Evolutionary conservation across 1,284 basidiomycete species (phyloP).

Genomic region (Leccinum holopus): DNA sequence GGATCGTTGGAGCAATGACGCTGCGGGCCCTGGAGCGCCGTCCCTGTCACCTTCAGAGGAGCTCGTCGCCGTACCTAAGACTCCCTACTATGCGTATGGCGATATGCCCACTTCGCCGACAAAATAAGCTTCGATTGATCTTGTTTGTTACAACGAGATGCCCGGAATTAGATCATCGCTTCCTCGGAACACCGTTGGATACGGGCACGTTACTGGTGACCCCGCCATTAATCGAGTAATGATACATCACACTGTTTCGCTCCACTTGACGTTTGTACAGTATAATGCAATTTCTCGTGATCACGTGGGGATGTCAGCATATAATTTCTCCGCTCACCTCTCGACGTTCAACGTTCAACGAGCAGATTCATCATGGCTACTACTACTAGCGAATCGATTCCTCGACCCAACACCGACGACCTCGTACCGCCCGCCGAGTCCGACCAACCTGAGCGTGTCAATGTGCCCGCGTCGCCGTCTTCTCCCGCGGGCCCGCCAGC

Average conservation of each 20-base stretch:
- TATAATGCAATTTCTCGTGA: neutral
- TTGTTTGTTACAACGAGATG: neutral
- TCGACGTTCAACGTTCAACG: neutral
- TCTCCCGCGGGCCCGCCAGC: slow-evolving; percentile 30
- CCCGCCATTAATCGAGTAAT: slow-evolving; percentile 1
- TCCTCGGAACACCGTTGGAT: slow-evolving; percentile 2
- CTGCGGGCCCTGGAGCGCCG: slow-evolving; percentile 34
- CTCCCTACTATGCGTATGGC: slow-evolving; percentile 4
- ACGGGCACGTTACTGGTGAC: neutral
- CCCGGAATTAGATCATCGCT: neutral
- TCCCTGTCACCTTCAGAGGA: slow-evolving; percentile 36
- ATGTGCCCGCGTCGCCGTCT: slow-evolving; percentile 17
- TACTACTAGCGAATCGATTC: neutral
- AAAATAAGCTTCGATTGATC: neutral
- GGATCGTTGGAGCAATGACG: slow-evolving; percentile 54
- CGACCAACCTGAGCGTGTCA: slow-evolving; percentile 1
- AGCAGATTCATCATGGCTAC: slow-evolving; percentile 3
- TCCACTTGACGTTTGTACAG: neutral
- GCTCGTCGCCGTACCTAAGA: slow-evolving; percentile 13
- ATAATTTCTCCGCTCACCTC: neutral
- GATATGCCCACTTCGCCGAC: neutral
- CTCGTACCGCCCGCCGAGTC: slow-evolving; percentile 1
- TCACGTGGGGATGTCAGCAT: slow-evolving; percentile 25
- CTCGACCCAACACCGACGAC: neutral
- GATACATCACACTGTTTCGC: neutral